Percentiles rank a stretch among this genome's conserved stretches.
Evolutionary conservation across 768 basidiomycete genomes (phyloP).

Genomic region (Boletus speciosus): DNA sequence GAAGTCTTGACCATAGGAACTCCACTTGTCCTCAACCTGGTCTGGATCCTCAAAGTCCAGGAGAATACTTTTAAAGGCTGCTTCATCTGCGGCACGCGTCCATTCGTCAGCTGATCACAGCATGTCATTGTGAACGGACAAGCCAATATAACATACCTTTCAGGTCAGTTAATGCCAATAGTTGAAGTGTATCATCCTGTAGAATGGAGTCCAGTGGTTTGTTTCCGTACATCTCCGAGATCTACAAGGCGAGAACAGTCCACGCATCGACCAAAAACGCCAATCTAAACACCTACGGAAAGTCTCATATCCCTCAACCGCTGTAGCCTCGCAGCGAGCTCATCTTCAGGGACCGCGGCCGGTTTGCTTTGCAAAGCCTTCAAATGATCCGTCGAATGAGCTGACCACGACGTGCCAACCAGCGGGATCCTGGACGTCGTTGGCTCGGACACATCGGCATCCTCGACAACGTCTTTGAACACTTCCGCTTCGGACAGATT

Average conservation of each 20-base stretch:
- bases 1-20: slow-evolving; percentile 17
- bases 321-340: slow-evolving; percentile 7
- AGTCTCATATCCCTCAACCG: slow-evolving; percentile 21
- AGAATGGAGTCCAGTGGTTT: slow-evolving; percentile 12
- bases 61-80: slow-evolving; percentile 10
- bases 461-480: slow-evolving; percentile 10
- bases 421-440: slow-evolving; percentile 5
- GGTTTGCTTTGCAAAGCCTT: background rate
- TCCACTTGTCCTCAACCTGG: slow-evolving; percentile 17
- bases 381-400: background rate
- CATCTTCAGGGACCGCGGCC: slow-evolving; percentile 6
- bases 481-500: slow-evolving; percentile 17
- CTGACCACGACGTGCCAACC: slow-evolving; percentile 10
- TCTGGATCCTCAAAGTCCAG: slow-evolving; percentile 17
- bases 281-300: slow-evolving; percentile 9
- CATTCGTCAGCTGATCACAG: background rate
- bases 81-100: slow-evolving; percentile 10
- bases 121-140: too few relatives aligned
- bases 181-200: slow-evolving; percentile 25
- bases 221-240: slow-evolving; percentile 8
- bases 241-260: slow-evolving; percentile 8
- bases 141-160: slow-evolving; percentile 9
- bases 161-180: slow-evolving; percentile 19
- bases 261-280: background rate
- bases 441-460: background rate